Conservation (phyloP, 2,329 filamentous ascomycete genomes). For the Aspergillus fischeri region DNA sequence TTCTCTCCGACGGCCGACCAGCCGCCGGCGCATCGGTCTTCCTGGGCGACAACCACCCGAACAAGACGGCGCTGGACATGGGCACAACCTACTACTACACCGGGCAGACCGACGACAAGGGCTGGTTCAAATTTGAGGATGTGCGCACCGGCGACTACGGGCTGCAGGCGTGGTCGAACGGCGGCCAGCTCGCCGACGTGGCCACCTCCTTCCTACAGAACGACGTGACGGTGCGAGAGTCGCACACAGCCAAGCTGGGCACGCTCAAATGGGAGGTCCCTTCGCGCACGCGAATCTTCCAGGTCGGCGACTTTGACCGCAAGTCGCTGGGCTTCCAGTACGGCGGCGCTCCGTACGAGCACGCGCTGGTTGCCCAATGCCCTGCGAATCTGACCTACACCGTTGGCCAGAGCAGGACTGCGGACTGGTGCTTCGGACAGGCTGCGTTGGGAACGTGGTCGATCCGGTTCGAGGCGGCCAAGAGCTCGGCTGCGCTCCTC, state of each 20-base stretch:
- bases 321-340: slow-evolving; percentile 43
- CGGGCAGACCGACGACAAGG: slow-evolving; percentile 41
- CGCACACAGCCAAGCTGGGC: slow-evolving; percentile 36
- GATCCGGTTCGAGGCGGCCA: slow-evolving; percentile 24
- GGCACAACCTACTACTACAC: slow-evolving; percentile 50
- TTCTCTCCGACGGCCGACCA: slow-evolving; percentile 47
- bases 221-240: slow-evolving; percentile 36
- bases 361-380: slow-evolving; percentile 43
- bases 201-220: slow-evolving; percentile 43
- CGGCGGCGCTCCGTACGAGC: slow-evolving; percentile 43
- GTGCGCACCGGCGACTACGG: slow-evolving; percentile 46
- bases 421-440: slow-evolving; percentile 51
- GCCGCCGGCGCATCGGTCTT: slow-evolving; percentile 48
- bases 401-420: slow-evolving; percentile 33
- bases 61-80: slow-evolving; percentile 45
- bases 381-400: slow-evolving; percentile 46
- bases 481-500: slow-evolving; percentile 30
- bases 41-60: slow-evolving; percentile 46
- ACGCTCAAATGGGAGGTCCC: slow-evolving; percentile 41
- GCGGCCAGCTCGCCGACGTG: slow-evolving; percentile 43
- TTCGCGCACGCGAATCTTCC: slow-evolving; percentile 42
- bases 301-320: slow-evolving; percentile 48
- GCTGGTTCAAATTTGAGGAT: slow-evolving; percentile 42
- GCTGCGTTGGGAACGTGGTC: slow-evolving; percentile 37
- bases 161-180: slow-evolving; percentile 50